Conservation (phyloP, 2,329 filamentous ascomycete species). For the Phialemoniopsis sp. region DNA sequence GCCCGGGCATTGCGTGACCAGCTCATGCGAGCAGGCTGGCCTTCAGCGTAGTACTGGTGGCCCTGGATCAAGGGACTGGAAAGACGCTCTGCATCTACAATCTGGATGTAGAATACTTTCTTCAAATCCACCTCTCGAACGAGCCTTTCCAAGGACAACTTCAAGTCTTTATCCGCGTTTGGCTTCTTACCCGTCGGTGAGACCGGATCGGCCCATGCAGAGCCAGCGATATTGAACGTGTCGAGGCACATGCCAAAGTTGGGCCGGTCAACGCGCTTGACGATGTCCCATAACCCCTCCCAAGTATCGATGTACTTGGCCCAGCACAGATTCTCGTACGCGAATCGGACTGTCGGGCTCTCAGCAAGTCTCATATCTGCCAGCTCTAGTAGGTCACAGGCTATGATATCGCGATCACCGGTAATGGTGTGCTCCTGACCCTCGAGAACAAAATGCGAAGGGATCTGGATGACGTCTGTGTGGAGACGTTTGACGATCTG, state of each 20-base stretch:
- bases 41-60: constrained; percentile 48
- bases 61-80: constrained; percentile 37
- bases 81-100: constrained; percentile 55
- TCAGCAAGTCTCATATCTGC: constrained; percentile 50
- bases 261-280: constrained; percentile 43
- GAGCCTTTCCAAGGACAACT: constrained; percentile 37
- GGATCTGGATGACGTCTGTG: constrained; percentile 59
- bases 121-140: constrained; percentile 39
- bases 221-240: constrained; percentile 56
- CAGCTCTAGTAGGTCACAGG: constrained; percentile 45
- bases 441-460: constrained; percentile 47
- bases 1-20: constrained; percentile 60
- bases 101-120: constrained; percentile 59
- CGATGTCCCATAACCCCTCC: constrained; percentile 52
- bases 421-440: constrained; percentile 1
- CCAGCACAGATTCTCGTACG: constrained; percentile 57
- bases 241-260: constrained; percentile 61
- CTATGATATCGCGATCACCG: constrained; percentile 40
- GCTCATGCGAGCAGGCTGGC: constrained; percentile 55
- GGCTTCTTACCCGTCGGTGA: constrained; percentile 32
- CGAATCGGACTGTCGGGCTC: constrained; percentile 44
- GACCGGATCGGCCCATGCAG: constrained; percentile 52
- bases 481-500: constrained; percentile 45
- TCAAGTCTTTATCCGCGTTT: constrained; percentile 40
- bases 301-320: constrained; percentile 54